Conservation (phyloP, 2,329 filamentous ascomycete genomes). For the Botrytis paeoniae region DNA sequence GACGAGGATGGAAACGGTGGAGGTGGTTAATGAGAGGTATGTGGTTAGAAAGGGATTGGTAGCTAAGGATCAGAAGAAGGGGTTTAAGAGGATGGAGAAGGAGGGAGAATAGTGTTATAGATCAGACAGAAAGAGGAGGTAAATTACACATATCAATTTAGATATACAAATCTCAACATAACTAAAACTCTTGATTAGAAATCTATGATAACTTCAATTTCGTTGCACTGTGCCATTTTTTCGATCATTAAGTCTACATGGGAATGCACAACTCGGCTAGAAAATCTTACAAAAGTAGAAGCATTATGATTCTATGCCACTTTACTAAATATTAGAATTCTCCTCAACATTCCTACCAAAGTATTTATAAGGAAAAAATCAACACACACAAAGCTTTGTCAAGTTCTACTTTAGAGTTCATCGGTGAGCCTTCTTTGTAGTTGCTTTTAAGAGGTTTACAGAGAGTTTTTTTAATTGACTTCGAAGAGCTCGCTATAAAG, state of each 20-base stretch:
- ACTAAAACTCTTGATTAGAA: neutral
- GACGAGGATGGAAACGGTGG: constrained; percentile 47
- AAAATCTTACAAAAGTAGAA: neutral
- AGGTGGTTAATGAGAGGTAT: constrained; percentile 59
- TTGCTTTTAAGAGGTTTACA: neutral
- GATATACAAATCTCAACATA: neutral
- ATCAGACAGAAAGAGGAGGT: neutral
- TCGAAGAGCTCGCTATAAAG: neutral
- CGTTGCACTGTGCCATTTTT: neutral
- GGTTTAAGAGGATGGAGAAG: constrained; percentile 11
- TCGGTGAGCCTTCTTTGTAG: neutral
- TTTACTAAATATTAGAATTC: neutral
- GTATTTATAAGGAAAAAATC: neutral
- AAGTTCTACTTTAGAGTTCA: too few relatives aligned
- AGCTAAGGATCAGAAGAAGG: constrained; percentile 15
- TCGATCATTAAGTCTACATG: neutral
- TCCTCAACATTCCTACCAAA: neutral
- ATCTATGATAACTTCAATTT: neutral
- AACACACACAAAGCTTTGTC: neutral
- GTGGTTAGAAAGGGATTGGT: constrained; percentile 58
- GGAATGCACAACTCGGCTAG: neutral
- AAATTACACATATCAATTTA: neutral
- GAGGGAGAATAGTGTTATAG: neutral
- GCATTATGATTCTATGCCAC: neutral
- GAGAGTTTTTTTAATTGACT: neutral